Base-by-base conservation (phyloP, 495 filamentous ascomycete genomes). In the Hypoxylon intermedium region DNA sequence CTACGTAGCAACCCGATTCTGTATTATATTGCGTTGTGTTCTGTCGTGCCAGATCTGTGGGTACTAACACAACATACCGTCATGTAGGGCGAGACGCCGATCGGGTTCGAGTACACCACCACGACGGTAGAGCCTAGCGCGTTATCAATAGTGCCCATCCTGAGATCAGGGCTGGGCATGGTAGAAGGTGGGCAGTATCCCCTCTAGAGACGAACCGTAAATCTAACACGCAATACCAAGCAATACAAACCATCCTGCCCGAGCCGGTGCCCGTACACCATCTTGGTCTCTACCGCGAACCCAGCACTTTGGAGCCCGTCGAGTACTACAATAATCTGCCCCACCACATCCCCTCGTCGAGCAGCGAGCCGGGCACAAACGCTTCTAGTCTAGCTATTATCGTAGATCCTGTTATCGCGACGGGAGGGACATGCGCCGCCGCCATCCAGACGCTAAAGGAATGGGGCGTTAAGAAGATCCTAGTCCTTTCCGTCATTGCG, bases 291-390 rank as follows among this genome's bases (percentile, higher is more conserved):
- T 98, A 90, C 78, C 89, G 93, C 66, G 93, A 97, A 68, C 88
- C 87, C 24, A 82, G 84, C 56, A 89, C 89, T 30, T 86, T 97
- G 21, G 83, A 89, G 46, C 92, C 93, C 0, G 93, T 98, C 42
- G 93, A 98, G 77, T 98, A 98, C 82, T 98, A 98, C 81, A 98
- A 91, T 78, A 98, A 98, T 75, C 89, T 98, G 15, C 93, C 93
- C 30, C 89, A 90, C 73, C 85, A 91, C 67, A 48, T 72, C 24
- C 18, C 65, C 6, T 30, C 50, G 3, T 56, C 63, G 9, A 48
- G 77, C 61, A 26, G 67, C 65, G 57, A 65, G 49, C 55, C 65
- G 45, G 53, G 74, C 58, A 6, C 72, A 63, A 23, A 67, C 53
- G 65, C 72, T 44, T 72, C 83, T 1, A 80, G 84, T 20, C 78